Percentiles rank a stretch among this genome's conserved stretches.
Evolutionary conservation across 495 filamentous ascomycete genomes (phyloP).

Genomic region (Diplogelasinospora grovesii): DNA sequence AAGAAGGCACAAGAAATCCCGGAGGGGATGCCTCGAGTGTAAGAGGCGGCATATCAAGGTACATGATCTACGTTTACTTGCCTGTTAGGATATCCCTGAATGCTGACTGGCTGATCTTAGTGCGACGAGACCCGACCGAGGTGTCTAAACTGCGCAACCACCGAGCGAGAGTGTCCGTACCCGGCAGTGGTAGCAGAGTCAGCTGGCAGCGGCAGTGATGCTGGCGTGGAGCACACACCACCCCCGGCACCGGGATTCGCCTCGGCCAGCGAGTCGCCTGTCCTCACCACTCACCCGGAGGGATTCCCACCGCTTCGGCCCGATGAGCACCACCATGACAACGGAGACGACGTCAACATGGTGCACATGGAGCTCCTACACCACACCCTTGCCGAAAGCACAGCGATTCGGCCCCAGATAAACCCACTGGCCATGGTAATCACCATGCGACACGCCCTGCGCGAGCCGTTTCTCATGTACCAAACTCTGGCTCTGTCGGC

Average conservation of each 20-base stretch:
- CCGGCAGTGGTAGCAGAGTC: conserved; percentile 3
- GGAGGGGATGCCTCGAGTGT: conserved; percentile 52
- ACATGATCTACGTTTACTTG: neutral
- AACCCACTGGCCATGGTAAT: conserved; percentile 2
- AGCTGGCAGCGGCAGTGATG: neutral
- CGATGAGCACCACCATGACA: conserved; percentile 5
- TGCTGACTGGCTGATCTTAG: conserved; percentile 4
- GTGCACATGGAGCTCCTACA: conserved; percentile 30
- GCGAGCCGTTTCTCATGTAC: conserved; percentile 34
- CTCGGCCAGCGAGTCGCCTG: conserved; percentile 1
- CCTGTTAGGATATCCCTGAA: neutral
- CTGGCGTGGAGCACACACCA: neutral
- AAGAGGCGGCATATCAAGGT: conserved; percentile 54
- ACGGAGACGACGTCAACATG: conserved; percentile 16
- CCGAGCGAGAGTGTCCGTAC: conserved; percentile 25
- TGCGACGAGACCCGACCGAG: conserved; percentile 30
- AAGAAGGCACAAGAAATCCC: conserved; percentile 49
- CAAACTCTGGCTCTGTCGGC: conserved; percentile 40
- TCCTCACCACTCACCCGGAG: neutral
- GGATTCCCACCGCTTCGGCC: conserved; percentile 4
- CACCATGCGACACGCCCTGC: conserved; percentile 17
- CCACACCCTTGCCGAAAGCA: conserved; percentile 20
- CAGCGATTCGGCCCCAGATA: conserved; percentile 5
- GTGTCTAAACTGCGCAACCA: conserved; percentile 29
- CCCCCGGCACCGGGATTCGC: conserved; percentile 6